Evolutionary conservation across 495 filamentous ascomycete genomes (phyloP), one percentile per base, ranked within the genome.

Genomic region (Stereocaulon alpinum): DNA sequence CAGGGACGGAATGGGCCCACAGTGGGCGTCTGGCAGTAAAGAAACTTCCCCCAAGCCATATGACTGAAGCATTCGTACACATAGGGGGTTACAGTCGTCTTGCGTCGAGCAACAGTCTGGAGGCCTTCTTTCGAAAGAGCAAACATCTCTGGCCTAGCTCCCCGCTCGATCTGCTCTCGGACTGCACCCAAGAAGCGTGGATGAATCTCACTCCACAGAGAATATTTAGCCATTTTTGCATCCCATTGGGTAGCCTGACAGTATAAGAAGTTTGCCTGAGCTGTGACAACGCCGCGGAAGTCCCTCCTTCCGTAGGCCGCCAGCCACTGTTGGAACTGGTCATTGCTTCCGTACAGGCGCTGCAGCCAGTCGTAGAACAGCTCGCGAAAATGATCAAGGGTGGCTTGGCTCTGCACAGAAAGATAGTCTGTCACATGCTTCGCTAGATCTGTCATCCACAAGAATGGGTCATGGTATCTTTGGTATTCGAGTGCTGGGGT

Each of bases 361-460:
- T 55, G 14, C 0, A 85, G 59, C 85, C 84, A 89, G 3, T 56
- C 47, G 40, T 67, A 67, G 58, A 91, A 91, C 0, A 70, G 52
- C 0, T 58, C 37, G 40, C 72, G 68, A 63, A 91, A 88, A 51
- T 83, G 68, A 6, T 60, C 10, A 0, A 90, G 61, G 4, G 64
- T 63, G 2, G 84, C 76, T 4, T 65, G 60, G 0, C 64, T 63
- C 4, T 68, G 51, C 10, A 65, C 54, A 4, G 72, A 61, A 42
- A 81, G 71, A 62, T 78, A 89, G 59, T 88, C 86, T 17, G 88
- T 71, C 41, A 86, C 76, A 63, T 87, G 80, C 63, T 88, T 89
- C 1, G 77, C 75, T 14, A 89, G 71, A 51, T 83, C 77, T 0
- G 79, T 84, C 17, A 89, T 63, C 87, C 86, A 90, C 1, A 80